Evolutionary conservation across 2,329 filamentous ascomycete genomes (phyloP).

Genomic region (Apiospora hydei): DNA sequence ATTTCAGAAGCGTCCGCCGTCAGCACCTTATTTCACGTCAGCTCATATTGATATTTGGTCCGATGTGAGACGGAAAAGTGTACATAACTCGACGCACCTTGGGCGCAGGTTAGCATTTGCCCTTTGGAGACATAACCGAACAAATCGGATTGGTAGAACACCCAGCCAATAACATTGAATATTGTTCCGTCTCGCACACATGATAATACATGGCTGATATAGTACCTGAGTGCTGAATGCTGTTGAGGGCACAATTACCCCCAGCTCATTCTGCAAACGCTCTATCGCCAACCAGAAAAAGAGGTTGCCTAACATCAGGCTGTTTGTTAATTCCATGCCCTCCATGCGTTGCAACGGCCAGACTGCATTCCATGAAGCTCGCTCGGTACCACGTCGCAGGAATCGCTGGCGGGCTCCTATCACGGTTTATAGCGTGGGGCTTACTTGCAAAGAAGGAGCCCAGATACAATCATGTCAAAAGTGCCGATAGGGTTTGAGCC

Average conservation of each 20-base stretch:
- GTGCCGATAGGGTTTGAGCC: neutral
- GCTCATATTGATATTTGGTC: neutral
- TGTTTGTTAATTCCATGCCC: neutral
- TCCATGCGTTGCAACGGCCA: neutral
- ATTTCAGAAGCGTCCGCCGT: neutral
- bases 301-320: too few relatives aligned
- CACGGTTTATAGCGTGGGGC: neutral
- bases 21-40: conserved; percentile 8
- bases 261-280: too few relatives aligned
- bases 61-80: neutral
- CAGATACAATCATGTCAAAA: neutral
- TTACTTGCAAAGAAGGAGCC: neutral
- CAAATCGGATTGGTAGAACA: neutral
- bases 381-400: too few relatives aligned
- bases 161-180: neutral
- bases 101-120: neutral
- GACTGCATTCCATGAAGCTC: neutral
- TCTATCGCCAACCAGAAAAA: too few relatives aligned
- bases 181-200: neutral
- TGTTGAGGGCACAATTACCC: too few relatives aligned
- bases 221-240: too few relatives aligned
- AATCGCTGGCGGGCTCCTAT: neutral
- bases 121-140: neutral
- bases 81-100: neutral
- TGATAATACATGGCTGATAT: too few relatives aligned